Conservation (phyloP, 805 yeast species). For the Brettanomyces naardenensis region DNA sequence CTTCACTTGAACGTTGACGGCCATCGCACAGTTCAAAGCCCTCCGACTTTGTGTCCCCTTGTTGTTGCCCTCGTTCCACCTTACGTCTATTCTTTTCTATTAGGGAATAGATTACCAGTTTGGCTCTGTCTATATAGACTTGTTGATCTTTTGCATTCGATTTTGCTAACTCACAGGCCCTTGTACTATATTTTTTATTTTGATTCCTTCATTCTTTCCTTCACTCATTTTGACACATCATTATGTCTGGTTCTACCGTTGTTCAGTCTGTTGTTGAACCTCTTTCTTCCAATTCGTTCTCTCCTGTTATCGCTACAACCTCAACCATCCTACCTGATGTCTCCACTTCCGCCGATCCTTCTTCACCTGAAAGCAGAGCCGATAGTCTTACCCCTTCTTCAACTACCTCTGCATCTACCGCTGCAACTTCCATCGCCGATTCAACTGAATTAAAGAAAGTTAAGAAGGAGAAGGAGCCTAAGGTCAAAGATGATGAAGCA, state of each 20-base stretch:
- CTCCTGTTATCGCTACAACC: background rate
- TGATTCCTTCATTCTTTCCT: background rate
- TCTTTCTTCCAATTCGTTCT: background rate
- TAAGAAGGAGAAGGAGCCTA: slow-evolving; percentile 8
- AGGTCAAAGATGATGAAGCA: slow-evolving; percentile 1
- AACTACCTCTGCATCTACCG: slow-evolving; percentile 22
- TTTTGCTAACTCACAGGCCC: no score
- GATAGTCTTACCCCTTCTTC: slow-evolving; percentile 36
- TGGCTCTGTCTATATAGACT: no score
- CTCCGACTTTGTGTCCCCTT: background rate
- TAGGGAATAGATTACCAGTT: no score
- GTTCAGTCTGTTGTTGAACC: slow-evolving; percentile 1
- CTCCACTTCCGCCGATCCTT: slow-evolving; percentile 13
- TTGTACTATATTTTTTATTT: no score
- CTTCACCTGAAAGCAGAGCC: slow-evolving; percentile 24
- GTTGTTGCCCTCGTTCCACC: slow-evolving; percentile 3
- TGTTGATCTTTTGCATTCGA: no score
- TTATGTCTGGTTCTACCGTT: background rate
- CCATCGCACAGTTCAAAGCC: slow-evolving; percentile 4
- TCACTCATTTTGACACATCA: background rate
- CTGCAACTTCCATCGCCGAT: slow-evolving; percentile 20
- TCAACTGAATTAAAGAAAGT: slow-evolving; percentile 6
- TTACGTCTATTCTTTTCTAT: background rate
- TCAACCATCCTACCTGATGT: no score
- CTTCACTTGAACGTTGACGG: slow-evolving; percentile 5